phyloP scores from a whole-genome alignment of 1,139 yeast genomes.

The Yamadazyma sp. region DNA sequence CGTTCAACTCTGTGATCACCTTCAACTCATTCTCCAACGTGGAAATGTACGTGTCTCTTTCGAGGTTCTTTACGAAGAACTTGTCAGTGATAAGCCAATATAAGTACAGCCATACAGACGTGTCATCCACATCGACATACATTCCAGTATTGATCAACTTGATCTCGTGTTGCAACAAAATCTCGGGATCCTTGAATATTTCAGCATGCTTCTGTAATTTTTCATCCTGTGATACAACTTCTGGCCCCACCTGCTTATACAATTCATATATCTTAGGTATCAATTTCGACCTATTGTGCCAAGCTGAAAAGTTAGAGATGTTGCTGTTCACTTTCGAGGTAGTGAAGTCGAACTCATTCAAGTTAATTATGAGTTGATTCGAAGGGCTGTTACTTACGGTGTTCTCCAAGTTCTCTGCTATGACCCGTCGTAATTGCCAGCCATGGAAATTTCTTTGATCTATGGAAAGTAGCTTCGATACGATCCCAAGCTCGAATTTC shows the following conservation, averaged over 20 bases:
- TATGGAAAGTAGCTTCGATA: slow-evolving; percentile 61
- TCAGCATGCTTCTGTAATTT: slow-evolving; percentile 11
- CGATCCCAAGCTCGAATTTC: slow-evolving; percentile 67
- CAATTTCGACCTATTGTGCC: slow-evolving; percentile 85
- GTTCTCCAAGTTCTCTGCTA: slow-evolving; percentile 47
- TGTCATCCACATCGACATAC: slow-evolving; percentile 91
- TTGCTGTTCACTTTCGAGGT: slow-evolving; percentile 75
- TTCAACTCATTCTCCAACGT: slow-evolving; percentile 40
- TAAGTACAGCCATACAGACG: slow-evolving; percentile 87
- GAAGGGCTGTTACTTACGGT: slow-evolving; percentile 5
- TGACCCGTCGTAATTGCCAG: slow-evolving; percentile 88
- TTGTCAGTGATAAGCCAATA: slow-evolving; percentile 73
- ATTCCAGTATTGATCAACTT: slow-evolving; percentile 77
- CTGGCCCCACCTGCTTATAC: slow-evolving; percentile 12
- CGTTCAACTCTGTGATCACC: slow-evolving; percentile 54
- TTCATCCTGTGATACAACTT: slow-evolving; percentile 20
- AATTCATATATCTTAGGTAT: slow-evolving; percentile 51
- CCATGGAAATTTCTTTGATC: slow-evolving; percentile 92
- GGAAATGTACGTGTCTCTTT: slow-evolving; percentile 19
- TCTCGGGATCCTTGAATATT: slow-evolving; percentile 24
- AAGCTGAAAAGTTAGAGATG: slow-evolving; percentile 91
- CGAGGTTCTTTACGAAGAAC: slow-evolving; percentile 37
- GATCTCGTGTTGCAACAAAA: slow-evolving; percentile 58
- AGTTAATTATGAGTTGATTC: slow-evolving; percentile 20
- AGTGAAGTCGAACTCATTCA: slow-evolving; percentile 72